These are phyloP conservation scores for Moniliella sp. DNA, from an alignment of 1,284 basidiomycete species.

Conservation along the genomic window DNA sequence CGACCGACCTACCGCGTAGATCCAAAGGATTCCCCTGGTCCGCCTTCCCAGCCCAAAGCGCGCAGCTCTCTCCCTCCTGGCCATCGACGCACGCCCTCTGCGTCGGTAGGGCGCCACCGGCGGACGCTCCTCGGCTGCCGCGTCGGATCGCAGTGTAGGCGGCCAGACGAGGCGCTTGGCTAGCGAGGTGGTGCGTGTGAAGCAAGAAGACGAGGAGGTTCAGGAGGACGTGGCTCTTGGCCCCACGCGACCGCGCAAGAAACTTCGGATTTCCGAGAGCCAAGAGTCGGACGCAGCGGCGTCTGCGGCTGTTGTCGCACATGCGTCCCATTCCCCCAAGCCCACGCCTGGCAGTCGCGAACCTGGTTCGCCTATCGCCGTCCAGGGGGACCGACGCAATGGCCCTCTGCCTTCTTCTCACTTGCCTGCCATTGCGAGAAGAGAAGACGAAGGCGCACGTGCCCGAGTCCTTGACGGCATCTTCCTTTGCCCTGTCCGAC, in stretches of 20 bases:
- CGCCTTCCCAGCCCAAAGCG: background rate
- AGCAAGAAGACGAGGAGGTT: no score
- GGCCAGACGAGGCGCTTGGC: no score
- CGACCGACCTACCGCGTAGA: background rate
- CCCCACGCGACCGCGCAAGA: background rate
- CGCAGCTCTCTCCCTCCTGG: background rate
- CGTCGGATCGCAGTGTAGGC: background rate
- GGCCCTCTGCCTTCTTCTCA: no score
- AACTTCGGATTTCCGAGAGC: background rate
- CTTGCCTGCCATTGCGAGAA: no score
- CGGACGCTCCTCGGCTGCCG: background rate
- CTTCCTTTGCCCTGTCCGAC: no score
- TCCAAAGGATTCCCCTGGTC: background rate
- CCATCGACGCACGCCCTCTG: constrained; percentile 1
- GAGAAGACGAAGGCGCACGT: no score
- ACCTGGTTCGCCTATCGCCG: constrained; percentile 1
- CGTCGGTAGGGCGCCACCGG: background rate
- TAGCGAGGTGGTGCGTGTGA: no score
- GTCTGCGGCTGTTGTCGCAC: background rate
- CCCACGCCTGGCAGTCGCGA: background rate
- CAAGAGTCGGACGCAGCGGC: background rate
- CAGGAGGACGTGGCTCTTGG: no score
- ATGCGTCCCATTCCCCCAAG: background rate
- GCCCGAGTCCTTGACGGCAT: no score
- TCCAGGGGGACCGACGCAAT: constrained; percentile 4